These are phyloP conservation scores for Tolypocladium paradoxum DNA, from an alignment of 2,329 filamentous ascomycete genomes.

Conservation along the genomic window DNA sequence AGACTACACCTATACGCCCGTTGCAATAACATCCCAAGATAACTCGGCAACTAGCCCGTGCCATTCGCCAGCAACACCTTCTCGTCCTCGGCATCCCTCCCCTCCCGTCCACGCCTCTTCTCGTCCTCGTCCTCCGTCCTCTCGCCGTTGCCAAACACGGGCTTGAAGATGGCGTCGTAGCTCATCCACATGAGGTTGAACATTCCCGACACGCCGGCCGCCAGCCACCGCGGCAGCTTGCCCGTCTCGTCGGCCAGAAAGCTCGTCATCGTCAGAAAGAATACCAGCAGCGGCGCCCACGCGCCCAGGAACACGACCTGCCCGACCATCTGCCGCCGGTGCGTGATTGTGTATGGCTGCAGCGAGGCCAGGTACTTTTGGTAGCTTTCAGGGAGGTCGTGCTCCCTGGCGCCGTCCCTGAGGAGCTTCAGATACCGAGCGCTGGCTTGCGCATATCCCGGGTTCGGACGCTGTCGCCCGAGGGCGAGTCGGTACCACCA, in stretches of 20 bases:
- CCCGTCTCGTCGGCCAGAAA: slow-evolving; percentile 57
- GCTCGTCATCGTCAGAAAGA: slow-evolving; percentile 32
- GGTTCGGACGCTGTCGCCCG: slow-evolving; percentile 45
- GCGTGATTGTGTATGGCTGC: slow-evolving; percentile 61
- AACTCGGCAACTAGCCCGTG: neutral
- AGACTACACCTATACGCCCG: neutral
- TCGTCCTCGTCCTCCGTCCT: slow-evolving; percentile 30
- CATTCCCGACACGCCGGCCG: slow-evolving; percentile 34
- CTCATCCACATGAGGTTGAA: slow-evolving; percentile 37
- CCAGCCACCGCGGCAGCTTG: slow-evolving; percentile 57
- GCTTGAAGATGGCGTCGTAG: slow-evolving; percentile 39
- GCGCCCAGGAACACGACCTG: slow-evolving; percentile 47
- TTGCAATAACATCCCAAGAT: neutral
- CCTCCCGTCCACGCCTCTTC: neutral
- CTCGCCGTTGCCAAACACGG: slow-evolving; percentile 79
- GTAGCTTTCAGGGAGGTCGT: slow-evolving; percentile 70
- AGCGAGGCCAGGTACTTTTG: slow-evolving; percentile 60
- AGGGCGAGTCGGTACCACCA: slow-evolving; percentile 37
- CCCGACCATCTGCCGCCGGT: slow-evolving; percentile 54
- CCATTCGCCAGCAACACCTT: slow-evolving; percentile 8
- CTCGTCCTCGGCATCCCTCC: slow-evolving; percentile 10
- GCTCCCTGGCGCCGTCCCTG: slow-evolving; percentile 66
- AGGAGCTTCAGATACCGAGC: slow-evolving; percentile 75
- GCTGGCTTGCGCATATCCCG: slow-evolving; percentile 71
- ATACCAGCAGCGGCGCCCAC: slow-evolving; percentile 45